Conservation (phyloP, 2,329 filamentous ascomycete genomes). For the Ustulina deusta region DNA sequence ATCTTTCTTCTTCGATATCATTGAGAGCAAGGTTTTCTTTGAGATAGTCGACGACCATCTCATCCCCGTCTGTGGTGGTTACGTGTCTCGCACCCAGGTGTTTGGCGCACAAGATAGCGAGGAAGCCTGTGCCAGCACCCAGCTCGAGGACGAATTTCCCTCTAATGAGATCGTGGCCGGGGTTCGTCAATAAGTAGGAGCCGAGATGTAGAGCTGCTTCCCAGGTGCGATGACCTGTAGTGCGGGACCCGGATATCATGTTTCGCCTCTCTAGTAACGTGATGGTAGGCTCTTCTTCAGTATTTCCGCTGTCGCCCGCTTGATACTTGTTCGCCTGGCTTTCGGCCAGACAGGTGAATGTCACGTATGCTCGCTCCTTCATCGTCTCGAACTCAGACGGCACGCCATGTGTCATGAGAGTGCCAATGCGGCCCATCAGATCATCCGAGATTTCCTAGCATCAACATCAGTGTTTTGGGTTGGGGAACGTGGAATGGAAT, state of each 20-base stretch:
- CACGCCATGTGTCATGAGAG: conserved; percentile 61
- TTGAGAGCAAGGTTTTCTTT: conserved; percentile 66
- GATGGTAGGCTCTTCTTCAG: conserved; percentile 55
- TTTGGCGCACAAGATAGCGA: conserved; percentile 72
- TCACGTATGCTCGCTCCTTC: conserved; percentile 72
- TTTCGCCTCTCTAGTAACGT: conserved; percentile 67
- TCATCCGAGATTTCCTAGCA: conserved; percentile 68
- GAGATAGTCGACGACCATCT: conserved; percentile 63
- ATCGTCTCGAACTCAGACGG: conserved; percentile 54
- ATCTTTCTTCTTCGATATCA: conserved; percentile 52
- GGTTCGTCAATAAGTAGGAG: conserved; percentile 64
- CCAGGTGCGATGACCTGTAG: conserved; percentile 77
- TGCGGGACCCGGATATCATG: conserved; percentile 67
- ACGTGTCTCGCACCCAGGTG: conserved; percentile 65
- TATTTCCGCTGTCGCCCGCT: conserved; percentile 10
- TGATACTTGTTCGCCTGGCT: background rate
- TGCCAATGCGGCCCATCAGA: conserved; percentile 67
- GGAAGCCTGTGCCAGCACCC: conserved; percentile 74
- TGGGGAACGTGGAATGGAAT: background rate
- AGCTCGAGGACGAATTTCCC: conserved; percentile 71
- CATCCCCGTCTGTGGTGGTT: conserved; percentile 72
- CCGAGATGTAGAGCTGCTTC: conserved; percentile 75
- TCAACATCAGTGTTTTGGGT: background rate
- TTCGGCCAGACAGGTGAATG: conserved; percentile 61
- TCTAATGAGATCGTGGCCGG: conserved; percentile 59